Evolutionary conservation across 495 filamentous ascomycete genomes (phyloP), one percentile per base, ranked within the genome.

Genomic region (Tuber melanosporum): DNA sequence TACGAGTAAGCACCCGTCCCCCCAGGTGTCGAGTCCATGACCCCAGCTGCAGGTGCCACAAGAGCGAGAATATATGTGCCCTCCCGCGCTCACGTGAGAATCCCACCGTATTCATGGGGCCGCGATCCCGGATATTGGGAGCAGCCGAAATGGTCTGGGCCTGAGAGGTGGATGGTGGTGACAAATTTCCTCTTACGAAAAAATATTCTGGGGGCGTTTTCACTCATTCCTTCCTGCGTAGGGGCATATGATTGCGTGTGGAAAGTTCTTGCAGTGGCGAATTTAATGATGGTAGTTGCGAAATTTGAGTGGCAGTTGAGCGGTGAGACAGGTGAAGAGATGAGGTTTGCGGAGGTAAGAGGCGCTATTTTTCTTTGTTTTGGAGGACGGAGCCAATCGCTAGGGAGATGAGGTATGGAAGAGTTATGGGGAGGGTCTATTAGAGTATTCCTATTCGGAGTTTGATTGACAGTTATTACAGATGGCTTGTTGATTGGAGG

Each of bases 21-120:
- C 49, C 9, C 20, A 1, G 22, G 9, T n/a, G 52, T 12, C 22
- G 52, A 84, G 36, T 84, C 89, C 14, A 75, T 81, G 10, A 86
- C 87, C 0, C 87, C 87, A 0, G 82, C 85, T 3, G 83, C 86
- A 71, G 87, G 87, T 0, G 77, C 88, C 41, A 79, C 75, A 10
- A 82, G 88, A 20, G 86, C 84, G 36, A 86, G 85, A 5, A 79
- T 78, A 1, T 84, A 84, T 76, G 83, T 89, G 19, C 88, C 87
- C 0, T 85, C 87, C n/a, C 22, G 10, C 7, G 7, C 22, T n/a
- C 22, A 83, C 10, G 83, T 78, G 15, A 83, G 36, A 36, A 78
- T 12, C 69, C 36, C 42, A 43, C 45, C 74, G 43, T 73, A 19
- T 12, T 39, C 26, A 6, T 0, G 14, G 3, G 10, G 19, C 20